Evolutionary conservation across 371 early-diverging fungal species (phyloP).

Genomic region (Smittium mucronatum): DNA sequence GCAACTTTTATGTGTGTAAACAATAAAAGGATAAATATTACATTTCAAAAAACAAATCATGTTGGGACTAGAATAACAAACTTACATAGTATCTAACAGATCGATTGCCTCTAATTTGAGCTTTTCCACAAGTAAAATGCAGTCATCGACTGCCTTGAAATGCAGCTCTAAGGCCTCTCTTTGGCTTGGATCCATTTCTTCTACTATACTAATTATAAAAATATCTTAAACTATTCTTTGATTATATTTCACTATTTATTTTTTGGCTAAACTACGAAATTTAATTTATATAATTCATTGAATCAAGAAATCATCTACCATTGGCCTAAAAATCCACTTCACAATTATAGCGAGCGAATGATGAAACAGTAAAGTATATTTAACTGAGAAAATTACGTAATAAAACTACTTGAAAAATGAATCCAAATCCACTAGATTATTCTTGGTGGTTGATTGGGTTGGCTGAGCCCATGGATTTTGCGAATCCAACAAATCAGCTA

Average conservation of each 20-base stretch:
- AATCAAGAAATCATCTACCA: not conserved
- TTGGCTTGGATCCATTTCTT: not conserved
- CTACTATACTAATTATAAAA: too few relatives aligned
- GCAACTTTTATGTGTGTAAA: too few relatives aligned
- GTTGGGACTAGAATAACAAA: too few relatives aligned
- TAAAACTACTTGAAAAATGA: not conserved
- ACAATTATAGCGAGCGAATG: not conserved
- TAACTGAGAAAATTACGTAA: not conserved
- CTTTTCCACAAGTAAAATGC: not conserved
- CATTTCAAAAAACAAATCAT: too few relatives aligned
- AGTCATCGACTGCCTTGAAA: not conserved
- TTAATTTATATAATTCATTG: not conserved
- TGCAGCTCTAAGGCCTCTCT: not conserved
- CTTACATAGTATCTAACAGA: not conserved
- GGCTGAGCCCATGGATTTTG: slow-evolving; percentile 4
- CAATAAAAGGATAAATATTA: too few relatives aligned
- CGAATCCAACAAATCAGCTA: not conserved
- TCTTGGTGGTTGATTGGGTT: not conserved
- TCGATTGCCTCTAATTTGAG: not conserved
- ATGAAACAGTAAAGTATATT: not conserved
- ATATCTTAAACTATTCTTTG: too few relatives aligned
- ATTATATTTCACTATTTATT: too few relatives aligned
- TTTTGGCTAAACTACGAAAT: too few relatives aligned
- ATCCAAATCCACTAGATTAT: not conserved
- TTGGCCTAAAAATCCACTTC: not conserved